Evolutionary conservation across 2,329 filamentous ascomycete species (phyloP).

Genomic region (Epichloe baconii): DNA sequence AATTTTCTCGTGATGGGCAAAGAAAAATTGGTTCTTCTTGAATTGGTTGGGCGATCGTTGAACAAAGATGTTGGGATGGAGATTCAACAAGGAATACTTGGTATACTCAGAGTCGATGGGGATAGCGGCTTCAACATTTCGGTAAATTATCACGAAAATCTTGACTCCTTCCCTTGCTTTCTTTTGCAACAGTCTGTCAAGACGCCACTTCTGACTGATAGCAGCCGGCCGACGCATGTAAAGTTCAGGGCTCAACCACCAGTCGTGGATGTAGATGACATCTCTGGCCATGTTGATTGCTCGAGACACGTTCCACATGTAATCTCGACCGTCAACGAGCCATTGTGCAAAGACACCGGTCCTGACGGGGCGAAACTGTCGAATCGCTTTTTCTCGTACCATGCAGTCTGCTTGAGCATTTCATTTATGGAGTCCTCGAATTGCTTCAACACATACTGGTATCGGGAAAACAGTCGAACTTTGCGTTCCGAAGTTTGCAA

Average conservation of each 20-base stretch:
- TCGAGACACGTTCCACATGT: conserved; percentile 98
- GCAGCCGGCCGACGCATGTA: conserved; percentile 89
- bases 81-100: conserved; percentile 86
- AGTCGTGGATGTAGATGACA: conserved; percentile 98
- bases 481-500: conserved; percentile 87
- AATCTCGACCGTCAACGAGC: conserved; percentile 92
- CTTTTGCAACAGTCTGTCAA: conserved; percentile 82
- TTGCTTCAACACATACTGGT: conserved; percentile 77
- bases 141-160: conserved; percentile 93
- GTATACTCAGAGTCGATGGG: conserved; percentile 98
- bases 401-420: conserved; percentile 73
- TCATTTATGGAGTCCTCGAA: conserved; percentile 86
- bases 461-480: conserved; percentile 79
- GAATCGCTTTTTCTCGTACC: conserved; percentile 76
- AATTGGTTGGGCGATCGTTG: conserved; percentile 95
- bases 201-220: conserved; percentile 95
- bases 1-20: conserved; percentile 97
- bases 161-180: conserved; percentile 95
- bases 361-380: conserved; percentile 83
- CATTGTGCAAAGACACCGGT: conserved; percentile 83
- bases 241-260: conserved; percentile 94
- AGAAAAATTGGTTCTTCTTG: conserved; percentile 98
- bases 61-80: conserved; percentile 93
- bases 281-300: conserved; percentile 95
- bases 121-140: conserved; percentile 92